Percentiles rank a stretch among this genome's conserved stretches.
Conservation (phyloP, 768 basidiomycete species). For the Pulveroboletus ravenelii region DNA sequence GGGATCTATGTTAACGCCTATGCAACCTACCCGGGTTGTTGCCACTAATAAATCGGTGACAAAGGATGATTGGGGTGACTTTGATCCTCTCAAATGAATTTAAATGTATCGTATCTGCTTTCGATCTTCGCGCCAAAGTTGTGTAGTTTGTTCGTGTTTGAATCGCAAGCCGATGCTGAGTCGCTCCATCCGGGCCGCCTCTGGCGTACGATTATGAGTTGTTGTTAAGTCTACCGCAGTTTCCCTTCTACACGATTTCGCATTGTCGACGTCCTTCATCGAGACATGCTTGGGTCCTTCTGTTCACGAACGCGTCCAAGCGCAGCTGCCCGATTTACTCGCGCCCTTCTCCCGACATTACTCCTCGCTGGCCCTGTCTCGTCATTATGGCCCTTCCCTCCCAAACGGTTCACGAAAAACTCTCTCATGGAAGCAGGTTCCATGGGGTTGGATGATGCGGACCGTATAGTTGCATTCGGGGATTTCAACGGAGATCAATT, state of each 20-base stretch:
- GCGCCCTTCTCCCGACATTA: constrained; percentile 12
- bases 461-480: constrained; percentile 81
- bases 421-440: constrained; percentile 75
- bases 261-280: background rate
- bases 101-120: constrained; percentile 4
- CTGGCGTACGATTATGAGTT: constrained; percentile 4
- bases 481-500: constrained; percentile 97
- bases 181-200: background rate
- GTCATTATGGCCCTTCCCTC: constrained; percentile 77
- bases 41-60: constrained; percentile 43
- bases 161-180: constrained; percentile 5
- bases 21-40: constrained; percentile 44
- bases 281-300: constrained; percentile 10
- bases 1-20: constrained; percentile 54
- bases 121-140: background rate
- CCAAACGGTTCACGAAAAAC: constrained; percentile 82
- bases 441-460: constrained; percentile 69
- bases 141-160: constrained; percentile 26
- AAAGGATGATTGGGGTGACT: constrained; percentile 75
- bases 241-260: background rate
- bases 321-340: background rate
- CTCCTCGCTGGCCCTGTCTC: constrained; percentile 19
- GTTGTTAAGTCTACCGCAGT: background rate
- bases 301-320: background rate
- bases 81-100: constrained; percentile 56